Evolutionary conservation across 2,329 filamentous ascomycete genomes (phyloP), one percentile per base, ranked within the genome.

Genomic region (Trichoderma sp.): DNA sequence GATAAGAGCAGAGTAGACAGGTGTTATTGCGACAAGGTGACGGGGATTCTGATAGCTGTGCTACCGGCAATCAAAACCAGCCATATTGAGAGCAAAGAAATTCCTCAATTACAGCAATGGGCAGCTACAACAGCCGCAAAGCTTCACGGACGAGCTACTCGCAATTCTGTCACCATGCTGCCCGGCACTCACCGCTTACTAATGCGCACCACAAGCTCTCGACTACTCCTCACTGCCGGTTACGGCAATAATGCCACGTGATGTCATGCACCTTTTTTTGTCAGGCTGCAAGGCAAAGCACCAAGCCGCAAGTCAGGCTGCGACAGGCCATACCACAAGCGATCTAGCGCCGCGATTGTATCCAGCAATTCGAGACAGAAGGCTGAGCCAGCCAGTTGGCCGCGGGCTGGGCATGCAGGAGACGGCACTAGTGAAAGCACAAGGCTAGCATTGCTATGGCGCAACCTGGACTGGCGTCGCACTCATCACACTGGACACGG

Each of bases 341-440:
- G 14, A 14, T 8, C 16, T 66, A 58, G 63, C n/a, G 16, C 1
- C 0, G 24, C 13, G 37, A 55, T 54, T 64, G 49, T 51, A 49
- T 66, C 52, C 54, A 54, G 60, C 60, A 55, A 43, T 54, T 64
- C 54, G 60, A 64, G 60, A 64, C 60, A 64, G 49, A 64, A 64
- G 49, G 60, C 60, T 54, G 60, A 54, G 28, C 60, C 60, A 64
- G 60, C 60, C 60, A 64, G 49, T 64, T 18, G 60, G 28, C 60
- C 21, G 60, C 28, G 49, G 32, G 49, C 60, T 64, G 49, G 46
- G 46, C 60, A 64, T 64, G 60, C 60, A 64, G 49, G 60, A 64
- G 60, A 51, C n/a, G 11, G 14, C 16, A 16, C 59, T 63, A 63
- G 59, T 21, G 28, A 54, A 54, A 55, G 60, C 60, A 64, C 60